Base-by-base conservation (phyloP, 768 basidiomycete species). In the Pleurotus citrinopileatus region DNA sequence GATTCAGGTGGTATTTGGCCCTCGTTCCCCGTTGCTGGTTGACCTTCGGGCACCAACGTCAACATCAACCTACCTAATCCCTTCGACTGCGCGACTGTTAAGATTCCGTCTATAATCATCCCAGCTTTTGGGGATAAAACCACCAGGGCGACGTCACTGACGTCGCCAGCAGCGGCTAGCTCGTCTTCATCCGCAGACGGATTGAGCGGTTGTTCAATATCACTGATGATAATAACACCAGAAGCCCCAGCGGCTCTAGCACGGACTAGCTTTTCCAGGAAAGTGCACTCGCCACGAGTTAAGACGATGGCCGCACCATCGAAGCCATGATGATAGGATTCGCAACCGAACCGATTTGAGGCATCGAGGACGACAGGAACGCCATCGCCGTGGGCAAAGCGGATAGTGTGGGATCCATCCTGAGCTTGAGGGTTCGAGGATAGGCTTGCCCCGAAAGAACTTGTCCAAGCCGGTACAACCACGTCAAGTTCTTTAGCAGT, bases 211-310 rank as follows among this genome's bases (percentile, higher is more conserved):
- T 57, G 42, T 19, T 90, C 83, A 25, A 84, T 78, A 54, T 84
- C 74, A 63, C 81, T 86, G 63, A 89, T 70, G 38, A 96, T 84
- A 12, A 98, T 69, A 7, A 94, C 81, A 1, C 92, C 95, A 0
- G 79, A 78, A 3, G 93, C 92, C 1, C 83, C 87, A 1, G 86
- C 89, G 7, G 75, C 70, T 15, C 78, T 77, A 3, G 94, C 94
- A 42, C 76, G 58, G 10, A 83, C 46, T 13, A 95, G 75, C 70
- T 99, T 99, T 59, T 91, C 81, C 12, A 92, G 68, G 70, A 98
- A 98, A 7, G 93, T 87, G 67, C 96, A 98, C 3, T 76, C 81
- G 4, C 96, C 96, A 25, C 96, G 81, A 40, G 75, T 75, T 13
- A 89, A 74, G 13, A 97, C 64, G 20, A 94, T 65, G 3, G 82